Evolutionary conservation across 2,329 filamentous ascomycete species (phyloP).

Genomic region (Hypoxylon sp.): DNA sequence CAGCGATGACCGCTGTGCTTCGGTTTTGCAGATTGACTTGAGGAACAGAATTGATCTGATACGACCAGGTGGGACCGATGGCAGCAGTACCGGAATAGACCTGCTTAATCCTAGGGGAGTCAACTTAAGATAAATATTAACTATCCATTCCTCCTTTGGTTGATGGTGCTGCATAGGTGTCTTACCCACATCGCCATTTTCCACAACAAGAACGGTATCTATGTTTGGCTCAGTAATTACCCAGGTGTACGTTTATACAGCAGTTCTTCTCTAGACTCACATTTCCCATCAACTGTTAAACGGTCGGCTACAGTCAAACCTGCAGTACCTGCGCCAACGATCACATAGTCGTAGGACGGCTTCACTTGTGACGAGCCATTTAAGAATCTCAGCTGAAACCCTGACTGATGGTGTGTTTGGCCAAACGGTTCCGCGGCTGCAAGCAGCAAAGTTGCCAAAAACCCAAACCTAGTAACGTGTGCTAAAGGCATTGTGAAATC

Average conservation of each 20-base stretch:
- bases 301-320: slow-evolving; percentile 52
- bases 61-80: slow-evolving; percentile 47
- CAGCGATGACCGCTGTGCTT: slow-evolving; percentile 44
- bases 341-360: slow-evolving; percentile 51
- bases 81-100: slow-evolving; percentile 48
- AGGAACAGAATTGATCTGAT: slow-evolving; percentile 51
- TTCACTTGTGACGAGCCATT: slow-evolving; percentile 31
- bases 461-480: slow-evolving; percentile 11
- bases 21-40: slow-evolving; percentile 49
- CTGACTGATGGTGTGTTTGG: slow-evolving; percentile 17
- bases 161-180: background rate
- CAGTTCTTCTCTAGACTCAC: slow-evolving; percentile 34
- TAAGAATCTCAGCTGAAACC: slow-evolving; percentile 28
- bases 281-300: slow-evolving; percentile 50
- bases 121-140: slow-evolving; percentile 42
- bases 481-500: slow-evolving; percentile 26
- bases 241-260: background rate
- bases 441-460: slow-evolving; percentile 25
- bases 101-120: slow-evolving; percentile 49
- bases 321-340: slow-evolving; percentile 51
- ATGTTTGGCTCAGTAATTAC: background rate
- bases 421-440: slow-evolving; percentile 27
- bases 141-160: background rate
- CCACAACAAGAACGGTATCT: slow-evolving; percentile 52
- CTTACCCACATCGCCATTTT: slow-evolving; percentile 51